Percentiles rank a stretch among this genome's conserved stretches.
Evolutionary conservation across 495 filamentous ascomycete genomes (phyloP).

Genomic region (Aspergillus wentii): DNA sequence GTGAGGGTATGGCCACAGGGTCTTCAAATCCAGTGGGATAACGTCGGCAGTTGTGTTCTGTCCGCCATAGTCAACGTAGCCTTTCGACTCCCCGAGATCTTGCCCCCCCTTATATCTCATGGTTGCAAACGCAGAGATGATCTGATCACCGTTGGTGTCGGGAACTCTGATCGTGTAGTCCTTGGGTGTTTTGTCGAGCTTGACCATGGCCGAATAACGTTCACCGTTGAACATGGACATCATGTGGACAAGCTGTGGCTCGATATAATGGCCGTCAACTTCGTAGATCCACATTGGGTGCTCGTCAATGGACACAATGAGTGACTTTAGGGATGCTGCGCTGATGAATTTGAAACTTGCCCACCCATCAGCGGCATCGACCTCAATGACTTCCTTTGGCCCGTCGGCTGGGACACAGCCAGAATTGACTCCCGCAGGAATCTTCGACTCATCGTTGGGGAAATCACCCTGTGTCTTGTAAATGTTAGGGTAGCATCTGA

Average conservation of each 20-base stretch:
- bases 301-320: conserved; percentile 38
- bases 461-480: conserved; percentile 25
- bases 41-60: conserved; percentile 24
- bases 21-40: conserved; percentile 23
- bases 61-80: conserved; percentile 39
- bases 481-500: conserved; percentile 24
- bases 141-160: conserved; percentile 22
- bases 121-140: conserved; percentile 28
- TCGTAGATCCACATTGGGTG: conserved; percentile 39
- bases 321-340: conserved; percentile 28
- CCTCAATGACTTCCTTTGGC: conserved; percentile 25
- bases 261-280: conserved; percentile 33
- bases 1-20: conserved; percentile 30
- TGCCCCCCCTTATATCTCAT: conserved; percentile 29
- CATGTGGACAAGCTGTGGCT: conserved; percentile 25
- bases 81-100: conserved; percentile 12
- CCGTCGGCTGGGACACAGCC: conserved; percentile 39
- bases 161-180: conserved; percentile 30
- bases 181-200: conserved; percentile 24
- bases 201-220: conserved; percentile 32
- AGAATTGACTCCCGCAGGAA: conserved; percentile 32
- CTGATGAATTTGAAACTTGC: conserved; percentile 45
- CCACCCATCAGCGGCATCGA: conserved; percentile 33
- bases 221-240: conserved; percentile 29
- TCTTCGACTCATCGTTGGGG: conserved; percentile 20